Evolutionary conservation across 1,139 yeast species (phyloP).

Genomic region (Lodderomyces metapsilosis): DNA sequence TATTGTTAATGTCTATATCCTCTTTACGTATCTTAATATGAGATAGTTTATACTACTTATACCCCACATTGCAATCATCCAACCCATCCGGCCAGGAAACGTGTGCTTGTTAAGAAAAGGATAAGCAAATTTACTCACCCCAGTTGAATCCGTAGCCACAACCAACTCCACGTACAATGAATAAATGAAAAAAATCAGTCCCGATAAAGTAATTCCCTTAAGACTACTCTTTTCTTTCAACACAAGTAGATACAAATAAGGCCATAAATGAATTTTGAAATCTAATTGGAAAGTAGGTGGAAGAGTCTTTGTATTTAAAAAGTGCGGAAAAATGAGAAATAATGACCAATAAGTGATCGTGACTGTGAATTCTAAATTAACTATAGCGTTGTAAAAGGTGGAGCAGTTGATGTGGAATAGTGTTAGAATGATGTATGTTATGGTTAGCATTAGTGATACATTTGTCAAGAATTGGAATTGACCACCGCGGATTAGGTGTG

Average conservation of each 20-base stretch:
- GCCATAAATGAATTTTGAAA: conserved; percentile 23
- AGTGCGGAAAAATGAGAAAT: conserved; percentile 18
- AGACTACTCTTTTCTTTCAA: conserved; percentile 6
- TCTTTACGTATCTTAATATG: conserved; percentile 7
- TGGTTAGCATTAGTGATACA: conserved; percentile 28
- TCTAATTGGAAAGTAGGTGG: conserved; percentile 19
- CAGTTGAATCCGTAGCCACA: conserved; percentile 7
- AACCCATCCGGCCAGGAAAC: conserved; percentile 8
- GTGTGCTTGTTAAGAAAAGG: conserved; percentile 18
- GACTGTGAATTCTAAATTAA: conserved; percentile 23
- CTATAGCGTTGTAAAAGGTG: conserved; percentile 13
- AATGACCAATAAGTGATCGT: conserved; percentile 25
- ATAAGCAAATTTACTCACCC: conserved; percentile 19
- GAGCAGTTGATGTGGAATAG: conserved; percentile 1
- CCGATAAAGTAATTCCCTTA: conserved; percentile 7
- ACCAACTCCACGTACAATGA: conserved; percentile 13
- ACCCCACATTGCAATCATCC: conserved; percentile 9
- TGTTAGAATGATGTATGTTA: conserved; percentile 7
- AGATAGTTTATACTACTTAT: conserved; percentile 11
- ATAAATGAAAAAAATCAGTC: conserved; percentile 7
- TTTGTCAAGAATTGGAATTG: conserved; percentile 65
- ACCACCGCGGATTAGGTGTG: conserved; percentile 48
- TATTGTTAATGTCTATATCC: background rate
- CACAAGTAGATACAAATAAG: conserved; percentile 16
- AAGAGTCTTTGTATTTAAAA: conserved; percentile 20